Evolutionary conservation across 2,329 filamentous ascomycete species (phyloP).

Genomic region (Pezicula radicicola): DNA sequence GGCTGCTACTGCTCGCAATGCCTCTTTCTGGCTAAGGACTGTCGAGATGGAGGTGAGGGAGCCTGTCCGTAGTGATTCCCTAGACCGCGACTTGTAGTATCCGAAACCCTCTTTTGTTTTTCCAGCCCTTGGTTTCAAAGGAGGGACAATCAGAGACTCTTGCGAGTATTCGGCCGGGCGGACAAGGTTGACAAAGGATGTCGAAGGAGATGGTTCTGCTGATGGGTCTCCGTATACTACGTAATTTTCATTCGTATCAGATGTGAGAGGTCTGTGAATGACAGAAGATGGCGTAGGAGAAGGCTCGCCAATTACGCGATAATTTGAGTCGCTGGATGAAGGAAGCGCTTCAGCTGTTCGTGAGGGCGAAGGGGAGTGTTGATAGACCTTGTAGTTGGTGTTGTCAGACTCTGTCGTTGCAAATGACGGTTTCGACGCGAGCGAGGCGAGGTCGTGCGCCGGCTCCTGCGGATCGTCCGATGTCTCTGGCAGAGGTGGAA

Average conservation of each 20-base stretch:
- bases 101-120: conserved; percentile 46
- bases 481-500: conserved; percentile 23
- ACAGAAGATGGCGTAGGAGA: conserved; percentile 34
- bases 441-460: conserved; percentile 26
- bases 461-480: conserved; percentile 14
- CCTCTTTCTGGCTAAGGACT: conserved; percentile 36
- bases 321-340: conserved; percentile 37
- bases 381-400: conserved; percentile 30
- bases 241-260: conserved; percentile 43
- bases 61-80: conserved; percentile 49
- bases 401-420: conserved; percentile 27
- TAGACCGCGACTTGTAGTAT: conserved; percentile 47
- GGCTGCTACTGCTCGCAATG: conserved; percentile 22
- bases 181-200: conserved; percentile 30
- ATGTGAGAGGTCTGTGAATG: conserved; percentile 27
- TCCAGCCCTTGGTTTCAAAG: conserved; percentile 46
- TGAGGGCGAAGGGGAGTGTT: conserved; percentile 16
- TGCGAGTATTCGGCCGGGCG: conserved; percentile 48
- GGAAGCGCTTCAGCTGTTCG: conserved; percentile 16
- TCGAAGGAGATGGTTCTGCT: conserved; percentile 16
- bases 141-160: conserved; percentile 57
- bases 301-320: conserved; percentile 48
- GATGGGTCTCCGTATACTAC: conserved; percentile 46
- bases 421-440: conserved; percentile 29
- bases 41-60: conserved; percentile 56